Base-by-base conservation (phyloP, 2,329 filamentous ascomycete species). In the Capronia epimyces region DNA sequence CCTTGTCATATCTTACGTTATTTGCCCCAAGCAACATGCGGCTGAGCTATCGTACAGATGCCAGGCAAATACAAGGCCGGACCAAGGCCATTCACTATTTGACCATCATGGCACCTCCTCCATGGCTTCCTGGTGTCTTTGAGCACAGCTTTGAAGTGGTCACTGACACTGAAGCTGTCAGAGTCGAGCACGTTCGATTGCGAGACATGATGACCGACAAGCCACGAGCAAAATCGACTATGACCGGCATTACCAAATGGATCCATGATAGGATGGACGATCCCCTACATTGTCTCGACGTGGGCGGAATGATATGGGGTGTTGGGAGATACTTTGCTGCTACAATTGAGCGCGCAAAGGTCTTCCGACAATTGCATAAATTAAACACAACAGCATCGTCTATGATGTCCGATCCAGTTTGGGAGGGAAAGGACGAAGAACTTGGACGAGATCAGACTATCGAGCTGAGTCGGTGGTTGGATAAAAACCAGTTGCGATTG, bases 11-110 rank as follows among this genome's bases (percentile, higher is more conserved):
- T 49, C 46, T 63, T 21, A 56, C 49, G 18, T 46, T 61, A 8
- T 63, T 62, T 45, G 31, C 58, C 2, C 60, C 59, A n/a, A 56
- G 54, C 13, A 58, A 57, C 25, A 46, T 63, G 2, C 36, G 46
- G 10, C 43, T 62, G 37, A 44, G 39, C 9, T 46, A 42, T 20
- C 49, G 31, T 12, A 58, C 56, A 7, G 32, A 53, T 29, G 37
- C 51, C 12, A 36, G 41, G 15, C 32, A 37, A 18, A 39, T 51
- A 10, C 32, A 46, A 16, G 46, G 43, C 12, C 51, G 52, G 24
- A 25, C 50, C 15, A 53, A 56, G 37, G 42, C 57, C 3, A 25
- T 57, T 22, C 55, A 63, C 36, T 32, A 43, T 13, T 24, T 59
- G 21, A 52, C 34, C 7, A 16, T 60, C 18, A 47, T 32, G 13